phyloP scores from a whole-genome alignment of 768 basidiomycete genomes.

The Phanerochaete carnosa region DNA sequence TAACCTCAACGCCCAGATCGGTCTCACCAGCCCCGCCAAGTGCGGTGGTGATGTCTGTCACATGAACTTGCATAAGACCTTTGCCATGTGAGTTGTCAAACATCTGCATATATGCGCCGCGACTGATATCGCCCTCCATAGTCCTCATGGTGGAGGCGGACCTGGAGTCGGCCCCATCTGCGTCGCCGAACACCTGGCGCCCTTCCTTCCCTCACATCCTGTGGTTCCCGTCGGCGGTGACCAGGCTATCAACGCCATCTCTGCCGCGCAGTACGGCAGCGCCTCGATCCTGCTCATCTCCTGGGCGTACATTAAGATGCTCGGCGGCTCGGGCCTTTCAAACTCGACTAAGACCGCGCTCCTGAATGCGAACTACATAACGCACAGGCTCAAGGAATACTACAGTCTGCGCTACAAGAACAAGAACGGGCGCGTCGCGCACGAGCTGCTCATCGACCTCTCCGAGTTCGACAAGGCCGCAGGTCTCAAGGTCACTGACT shows the following conservation, averaged over 20 bases:
- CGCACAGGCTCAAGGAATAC: slow-evolving; percentile 75
- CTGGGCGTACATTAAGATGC: slow-evolving; percentile 99
- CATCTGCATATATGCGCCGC: not conserved
- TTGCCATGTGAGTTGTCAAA: slow-evolving; percentile 69
- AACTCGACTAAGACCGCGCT: slow-evolving; percentile 85
- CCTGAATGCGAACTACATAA: slow-evolving; percentile 97
- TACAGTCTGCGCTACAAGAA: slow-evolving; percentile 92
- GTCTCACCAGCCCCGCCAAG: slow-evolving; percentile 87
- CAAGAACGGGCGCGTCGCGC: slow-evolving; percentile 87
- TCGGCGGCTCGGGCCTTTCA: slow-evolving; percentile 89
- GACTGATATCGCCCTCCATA: slow-evolving; percentile 23
- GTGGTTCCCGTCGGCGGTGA: slow-evolving; percentile 60
- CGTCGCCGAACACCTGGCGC: slow-evolving; percentile 87
- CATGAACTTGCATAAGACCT: slow-evolving; percentile 97
- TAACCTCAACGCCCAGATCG: slow-evolving; percentile 92
- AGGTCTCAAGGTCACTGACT: slow-evolving; percentile 91
- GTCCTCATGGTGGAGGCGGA: slow-evolving; percentile 96
- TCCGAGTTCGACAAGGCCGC: slow-evolving; percentile 91
- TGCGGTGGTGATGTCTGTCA: slow-evolving; percentile 99
- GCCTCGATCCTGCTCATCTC: slow-evolving; percentile 95
- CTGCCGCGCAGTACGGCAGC: slow-evolving; percentile 91
- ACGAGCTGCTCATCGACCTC: slow-evolving; percentile 93
- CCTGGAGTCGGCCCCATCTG: slow-evolving; percentile 98
- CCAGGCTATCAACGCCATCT: slow-evolving; percentile 82
- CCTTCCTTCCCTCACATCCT: slow-evolving; percentile 92